Conservation (phyloP, 2,329 filamentous ascomycete species). For the Drechslerella coelobrocha region DNA sequence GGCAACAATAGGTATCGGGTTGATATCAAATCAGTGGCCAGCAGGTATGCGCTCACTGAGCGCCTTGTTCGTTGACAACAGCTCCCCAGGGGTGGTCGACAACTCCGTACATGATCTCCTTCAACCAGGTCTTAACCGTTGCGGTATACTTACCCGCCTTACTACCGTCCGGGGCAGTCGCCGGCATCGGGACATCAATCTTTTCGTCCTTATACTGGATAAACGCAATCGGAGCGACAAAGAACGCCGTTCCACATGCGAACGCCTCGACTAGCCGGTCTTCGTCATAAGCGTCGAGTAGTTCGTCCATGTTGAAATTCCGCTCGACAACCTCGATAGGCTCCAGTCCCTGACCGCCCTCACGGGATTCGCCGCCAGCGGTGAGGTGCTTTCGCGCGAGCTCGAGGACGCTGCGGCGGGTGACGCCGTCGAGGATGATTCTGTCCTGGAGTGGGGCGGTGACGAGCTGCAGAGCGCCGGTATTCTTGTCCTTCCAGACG, state of each 20-base stretch:
- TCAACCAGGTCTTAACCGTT: constrained; percentile 71
- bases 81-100: constrained; percentile 74
- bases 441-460: constrained; percentile 83
- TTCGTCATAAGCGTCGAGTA: constrained; percentile 74
- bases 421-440: constrained; percentile 87
- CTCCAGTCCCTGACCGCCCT: too few relatives aligned
- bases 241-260: constrained; percentile 84
- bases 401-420: constrained; percentile 79
- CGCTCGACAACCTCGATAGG: constrained; percentile 78
- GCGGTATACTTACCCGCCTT: constrained; percentile 64
- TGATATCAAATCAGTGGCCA: too few relatives aligned
- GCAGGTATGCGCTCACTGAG: too few relatives aligned
- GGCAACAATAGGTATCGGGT: too few relatives aligned
- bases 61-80: constrained; percentile 66
- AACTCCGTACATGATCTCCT: constrained; percentile 77
- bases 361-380: constrained; percentile 18
- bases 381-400: constrained; percentile 70
- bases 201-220: constrained; percentile 73
- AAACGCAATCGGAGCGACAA: constrained; percentile 71
- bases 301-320: constrained; percentile 79
- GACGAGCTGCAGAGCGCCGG: constrained; percentile 71
- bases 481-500: constrained; percentile 72
- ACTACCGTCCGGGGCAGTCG: constrained; percentile 62
- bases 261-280: constrained; percentile 84
- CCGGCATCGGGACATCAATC: constrained; percentile 67